Percentiles rank a stretch among this genome's conserved stretches.
Conservation (phyloP, 2,329 filamentous ascomycete genomes). For the Nothomitra cinnamomea region DNA sequence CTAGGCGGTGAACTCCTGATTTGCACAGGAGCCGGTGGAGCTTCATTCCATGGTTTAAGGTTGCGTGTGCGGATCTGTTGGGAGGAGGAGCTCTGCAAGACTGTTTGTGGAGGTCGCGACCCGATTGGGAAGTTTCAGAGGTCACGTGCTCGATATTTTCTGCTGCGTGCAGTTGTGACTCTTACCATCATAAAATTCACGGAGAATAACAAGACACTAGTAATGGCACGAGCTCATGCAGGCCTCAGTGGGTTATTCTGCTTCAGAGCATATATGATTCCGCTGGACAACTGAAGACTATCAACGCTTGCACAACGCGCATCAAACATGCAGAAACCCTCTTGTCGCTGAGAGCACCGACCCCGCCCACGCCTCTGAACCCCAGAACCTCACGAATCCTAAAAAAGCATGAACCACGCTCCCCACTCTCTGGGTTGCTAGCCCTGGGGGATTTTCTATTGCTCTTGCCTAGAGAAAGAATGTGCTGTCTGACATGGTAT, state of each 20-base stretch:
- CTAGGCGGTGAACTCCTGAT: constrained; percentile 33
- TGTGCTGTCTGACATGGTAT: no score
- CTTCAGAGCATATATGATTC: neutral
- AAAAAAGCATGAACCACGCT: no score
- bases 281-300: neutral
- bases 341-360: neutral
- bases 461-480: no score
- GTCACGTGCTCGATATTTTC: neutral
- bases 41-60: constrained; percentile 26
- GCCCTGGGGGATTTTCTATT: no score
- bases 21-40: constrained; percentile 26
- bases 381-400: no score
- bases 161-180: neutral
- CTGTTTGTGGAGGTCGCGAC: neutral
- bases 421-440: no score
- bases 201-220: no score
- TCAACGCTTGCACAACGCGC: no score
- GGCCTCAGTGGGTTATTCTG: neutral
- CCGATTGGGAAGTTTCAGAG: neutral
- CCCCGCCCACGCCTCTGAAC: neutral
- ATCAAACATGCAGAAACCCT: neutral
- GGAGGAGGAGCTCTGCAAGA: neutral
- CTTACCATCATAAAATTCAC: no score
- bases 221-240: neutral
- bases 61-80: no score